phyloP scores from a whole-genome alignment of 139 green algal species.

The Picochlorum costavermella region DNA sequence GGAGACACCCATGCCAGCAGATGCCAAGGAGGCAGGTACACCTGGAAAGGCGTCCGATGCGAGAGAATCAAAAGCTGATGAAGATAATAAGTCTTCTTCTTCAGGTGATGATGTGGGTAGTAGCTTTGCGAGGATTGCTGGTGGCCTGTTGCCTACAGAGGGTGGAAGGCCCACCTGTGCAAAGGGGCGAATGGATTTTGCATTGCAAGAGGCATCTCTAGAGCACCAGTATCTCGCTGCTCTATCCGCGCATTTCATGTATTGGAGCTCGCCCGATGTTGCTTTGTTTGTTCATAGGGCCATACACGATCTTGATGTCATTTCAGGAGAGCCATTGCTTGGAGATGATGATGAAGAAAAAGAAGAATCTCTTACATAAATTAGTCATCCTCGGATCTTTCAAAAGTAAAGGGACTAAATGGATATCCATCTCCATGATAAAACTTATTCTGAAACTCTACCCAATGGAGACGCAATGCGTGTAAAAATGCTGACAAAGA shows the following conservation, averaged over 20 bases:
- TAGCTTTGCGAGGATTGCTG: slow-evolving; percentile 6
- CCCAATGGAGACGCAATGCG: slow-evolving; percentile 96
- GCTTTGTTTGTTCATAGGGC: slow-evolving; percentile 46
- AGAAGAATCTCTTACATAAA: not conserved
- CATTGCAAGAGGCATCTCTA: slow-evolving; percentile 44
- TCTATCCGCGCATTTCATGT: slow-evolving; percentile 41
- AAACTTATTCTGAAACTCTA: slow-evolving; percentile 87
- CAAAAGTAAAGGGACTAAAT: slow-evolving; percentile 83
- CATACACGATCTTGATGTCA: slow-evolving; percentile 35
- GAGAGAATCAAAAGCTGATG: not conserved
- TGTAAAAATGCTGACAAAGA: slow-evolving; percentile 94
- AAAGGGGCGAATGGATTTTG: slow-evolving; percentile 45
- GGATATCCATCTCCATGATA: slow-evolving; percentile 78
- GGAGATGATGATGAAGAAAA: not conserved
- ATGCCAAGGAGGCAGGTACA: not conserved
- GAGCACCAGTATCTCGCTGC: slow-evolving; percentile 41
- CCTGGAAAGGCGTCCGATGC: not conserved
- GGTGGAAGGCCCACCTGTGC: slow-evolving; percentile 5
- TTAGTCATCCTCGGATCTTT: slow-evolving; percentile 34
- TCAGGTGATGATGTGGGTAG: not conserved
- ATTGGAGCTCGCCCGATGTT: slow-evolving; percentile 43
- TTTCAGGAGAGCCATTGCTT: slow-evolving; percentile 16
- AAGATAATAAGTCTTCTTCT: not conserved
- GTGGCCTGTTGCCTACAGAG: not conserved
- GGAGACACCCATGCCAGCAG: not conserved